Percentiles rank a stretch among this genome's conserved stretches.
Evolutionary conservation across 2,329 filamentous ascomycete genomes (phyloP).

Genomic region (Aspergillus texensis): DNA sequence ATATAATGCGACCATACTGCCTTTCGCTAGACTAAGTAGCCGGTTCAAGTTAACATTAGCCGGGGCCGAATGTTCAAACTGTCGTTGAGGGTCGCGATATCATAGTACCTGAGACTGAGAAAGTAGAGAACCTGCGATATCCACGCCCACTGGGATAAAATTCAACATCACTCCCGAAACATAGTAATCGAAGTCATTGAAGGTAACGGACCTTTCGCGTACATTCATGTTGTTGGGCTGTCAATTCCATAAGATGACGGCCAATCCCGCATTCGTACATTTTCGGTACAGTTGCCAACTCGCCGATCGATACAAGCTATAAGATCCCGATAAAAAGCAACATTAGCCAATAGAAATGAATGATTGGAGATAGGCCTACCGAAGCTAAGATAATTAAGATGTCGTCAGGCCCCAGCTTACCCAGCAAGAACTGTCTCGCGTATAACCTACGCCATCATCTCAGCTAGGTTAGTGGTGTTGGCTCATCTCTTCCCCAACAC

Average conservation of each 20-base stretch:
- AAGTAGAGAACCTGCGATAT: slow-evolving; percentile 2
- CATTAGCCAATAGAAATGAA: not conserved
- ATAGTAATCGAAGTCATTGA: not conserved
- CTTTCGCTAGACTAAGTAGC: not conserved
- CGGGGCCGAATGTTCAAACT: too few relatives aligned
- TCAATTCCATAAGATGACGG: not conserved
- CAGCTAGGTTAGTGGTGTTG: not conserved
- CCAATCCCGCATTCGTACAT: slow-evolving; percentile 3
- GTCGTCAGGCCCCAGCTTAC: not conserved
- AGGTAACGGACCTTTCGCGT: not conserved
- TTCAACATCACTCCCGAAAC: not conserved
- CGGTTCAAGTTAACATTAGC: not conserved
- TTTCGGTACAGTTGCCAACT: not conserved
- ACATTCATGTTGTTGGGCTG: not conserved
- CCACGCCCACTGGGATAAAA: not conserved
- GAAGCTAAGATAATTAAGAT: not conserved
- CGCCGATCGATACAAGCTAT: not conserved
- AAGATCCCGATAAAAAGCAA: not conserved
- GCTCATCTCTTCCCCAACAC: not conserved
- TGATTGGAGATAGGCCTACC: not conserved
- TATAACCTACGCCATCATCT: not conserved
- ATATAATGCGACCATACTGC: not conserved
- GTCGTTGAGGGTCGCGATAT: not conserved
- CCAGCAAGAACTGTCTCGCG: not conserved
- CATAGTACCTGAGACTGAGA: not conserved